Evolutionary conservation across 352 stramenopile genomes (phyloP).

Genomic region (Phytophthora cryptogea): DNA sequence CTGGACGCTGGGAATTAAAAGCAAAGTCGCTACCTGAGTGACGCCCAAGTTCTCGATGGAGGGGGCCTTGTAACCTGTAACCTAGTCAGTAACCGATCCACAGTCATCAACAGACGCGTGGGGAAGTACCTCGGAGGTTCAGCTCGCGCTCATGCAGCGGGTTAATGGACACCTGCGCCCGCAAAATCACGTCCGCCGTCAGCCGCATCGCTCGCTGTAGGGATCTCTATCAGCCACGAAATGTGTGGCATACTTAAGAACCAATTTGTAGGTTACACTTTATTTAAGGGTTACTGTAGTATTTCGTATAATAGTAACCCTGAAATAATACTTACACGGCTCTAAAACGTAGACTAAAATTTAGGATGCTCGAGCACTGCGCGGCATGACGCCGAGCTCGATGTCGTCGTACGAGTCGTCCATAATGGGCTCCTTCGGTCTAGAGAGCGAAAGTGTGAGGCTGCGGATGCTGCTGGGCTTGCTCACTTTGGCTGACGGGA

Average conservation of each 20-base stretch:
- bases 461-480: constrained; percentile 36
- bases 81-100: constrained; percentile 39
- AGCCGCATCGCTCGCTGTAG: constrained; percentile 76
- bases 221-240: constrained; percentile 10
- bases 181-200: constrained; percentile 89
- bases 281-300: constrained; percentile 11
- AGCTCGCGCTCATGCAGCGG: constrained; percentile 92
- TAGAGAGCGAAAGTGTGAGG: constrained; percentile 51
- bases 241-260: too few relatives aligned
- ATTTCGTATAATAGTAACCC: background rate
- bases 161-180: constrained; percentile 90
- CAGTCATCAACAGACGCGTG: constrained; percentile 1
- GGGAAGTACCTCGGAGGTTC: constrained; percentile 83
- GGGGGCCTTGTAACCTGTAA: constrained; percentile 88
- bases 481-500: constrained; percentile 25
- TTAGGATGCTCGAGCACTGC: constrained; percentile 40
- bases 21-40: constrained; percentile 66
- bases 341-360: constrained; percentile 26
- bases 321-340: constrained; percentile 2
- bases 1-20: background rate
- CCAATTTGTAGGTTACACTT: constrained; percentile 1
- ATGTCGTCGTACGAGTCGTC: constrained; percentile 72
- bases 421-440: constrained; percentile 44
- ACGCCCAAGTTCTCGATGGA: constrained; percentile 94
- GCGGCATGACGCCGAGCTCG: constrained; percentile 58